Base-by-base conservation (phyloP, 2,329 filamentous ascomycete species). In the Penicillium frequentans region DNA sequence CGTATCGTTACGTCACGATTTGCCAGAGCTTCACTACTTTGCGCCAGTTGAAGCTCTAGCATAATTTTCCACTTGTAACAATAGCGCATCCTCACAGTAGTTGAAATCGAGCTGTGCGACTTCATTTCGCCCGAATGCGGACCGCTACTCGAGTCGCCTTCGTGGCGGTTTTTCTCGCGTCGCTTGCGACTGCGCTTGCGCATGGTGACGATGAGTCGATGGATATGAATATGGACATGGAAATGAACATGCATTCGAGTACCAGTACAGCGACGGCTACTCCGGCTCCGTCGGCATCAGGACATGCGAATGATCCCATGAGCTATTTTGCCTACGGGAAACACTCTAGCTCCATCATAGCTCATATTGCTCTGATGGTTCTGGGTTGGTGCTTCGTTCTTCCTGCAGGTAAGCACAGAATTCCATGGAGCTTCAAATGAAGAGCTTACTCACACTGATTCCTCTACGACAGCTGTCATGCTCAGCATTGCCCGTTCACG, bases 401-500 rank as follows among this genome's bases (percentile, higher is more conserved):
- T 54, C 91, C 91, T 50, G 73, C 89, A 58, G 87, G 90, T 90
- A 80, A 77, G 86, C 37, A 23, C 9, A n/a, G 11, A 5, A 49
- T 24, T 3, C 21, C 9, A 35, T 2, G 19, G 14, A 33, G 39
- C 13, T 24, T 3, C 21, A 37, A 42, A 29, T 50, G 43, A 29
- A 55, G 21, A 42, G 35, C 39, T 13, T 21, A 23, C 19, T 19
- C 21, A 50, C 48, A 50, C 42, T 27, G 5, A 3, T 42, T 23
- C 5, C 24, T 19, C 39, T 8, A 27, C 53, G 61, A 67, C 42
- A 95, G 91, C 86, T 63, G 87, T 96, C 49, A 91, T 97, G 86
- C 81, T 98, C 62, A 96, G 91, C 54, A 81, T 96, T 61, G 88
- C 89, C 35, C 86, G 85, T 59, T 97, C 93, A 44, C 84, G 89